These are phyloP conservation scores for Claviceps digitariae DNA, from an alignment of 2,329 filamentous ascomycete genomes.

Conservation along the genomic window DNA sequence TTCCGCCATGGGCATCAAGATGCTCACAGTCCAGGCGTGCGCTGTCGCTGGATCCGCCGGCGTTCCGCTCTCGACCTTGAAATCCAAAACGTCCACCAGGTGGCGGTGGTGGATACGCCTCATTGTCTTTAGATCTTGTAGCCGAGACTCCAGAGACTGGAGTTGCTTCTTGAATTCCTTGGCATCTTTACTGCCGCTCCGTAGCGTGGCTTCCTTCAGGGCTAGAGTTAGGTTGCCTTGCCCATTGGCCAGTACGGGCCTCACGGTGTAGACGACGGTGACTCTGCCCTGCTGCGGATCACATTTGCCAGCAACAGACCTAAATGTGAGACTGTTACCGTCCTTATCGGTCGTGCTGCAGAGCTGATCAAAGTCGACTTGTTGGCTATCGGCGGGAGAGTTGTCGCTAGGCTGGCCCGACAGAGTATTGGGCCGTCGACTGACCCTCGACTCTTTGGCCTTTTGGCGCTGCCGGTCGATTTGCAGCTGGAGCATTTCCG, in stretches of 20 bases:
- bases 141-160: constrained; percentile 59
- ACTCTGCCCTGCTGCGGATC: constrained; percentile 51
- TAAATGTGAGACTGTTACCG: constrained; percentile 54
- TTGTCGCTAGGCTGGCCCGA: constrained; percentile 15
- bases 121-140: constrained; percentile 61
- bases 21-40: constrained; percentile 54
- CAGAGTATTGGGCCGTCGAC: constrained; percentile 33
- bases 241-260: constrained; percentile 46
- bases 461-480: constrained; percentile 52
- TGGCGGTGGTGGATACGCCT: constrained; percentile 65
- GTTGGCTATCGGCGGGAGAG: constrained; percentile 16
- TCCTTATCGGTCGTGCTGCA: constrained; percentile 49
- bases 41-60: constrained; percentile 23
- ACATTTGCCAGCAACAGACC: constrained; percentile 55
- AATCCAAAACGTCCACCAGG: constrained; percentile 67
- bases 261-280: constrained; percentile 58
- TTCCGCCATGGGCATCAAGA: constrained; percentile 64
- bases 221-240: constrained; percentile 50
- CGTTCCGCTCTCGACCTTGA: constrained; percentile 53
- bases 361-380: constrained; percentile 52
- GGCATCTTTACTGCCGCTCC: constrained; percentile 41
- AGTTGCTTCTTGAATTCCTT: constrained; percentile 62
- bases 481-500: constrained; percentile 60
- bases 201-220: constrained; percentile 56
- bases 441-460: constrained; percentile 50